These are phyloP conservation scores for Fusarium austroafricanum DNA, from an alignment of 2,329 filamentous ascomycete species.

Conservation along the genomic window DNA sequence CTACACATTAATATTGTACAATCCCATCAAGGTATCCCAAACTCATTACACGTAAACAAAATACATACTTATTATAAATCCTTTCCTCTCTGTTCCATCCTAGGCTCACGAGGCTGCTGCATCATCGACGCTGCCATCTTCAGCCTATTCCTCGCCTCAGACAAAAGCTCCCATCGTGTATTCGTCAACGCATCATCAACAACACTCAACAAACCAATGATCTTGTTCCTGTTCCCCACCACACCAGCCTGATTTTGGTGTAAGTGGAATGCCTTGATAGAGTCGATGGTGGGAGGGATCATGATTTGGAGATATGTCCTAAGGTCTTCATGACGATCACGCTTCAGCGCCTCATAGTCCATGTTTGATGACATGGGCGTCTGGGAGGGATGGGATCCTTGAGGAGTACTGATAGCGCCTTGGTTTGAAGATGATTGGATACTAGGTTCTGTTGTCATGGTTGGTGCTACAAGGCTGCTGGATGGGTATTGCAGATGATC, in stretches of 20 bases:
- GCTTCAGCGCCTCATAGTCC: slow-evolving; percentile 39
- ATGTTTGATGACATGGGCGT: slow-evolving; percentile 29
- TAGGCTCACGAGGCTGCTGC: slow-evolving; percentile 41
- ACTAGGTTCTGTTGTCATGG: slow-evolving; percentile 33
- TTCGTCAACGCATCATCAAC: slow-evolving; percentile 44
- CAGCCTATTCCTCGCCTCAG: slow-evolving; percentile 43
- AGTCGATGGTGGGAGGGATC: slow-evolving; percentile 46
- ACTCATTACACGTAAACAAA: background rate
- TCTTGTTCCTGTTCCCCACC: slow-evolving; percentile 45
- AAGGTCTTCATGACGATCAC: slow-evolving; percentile 44
- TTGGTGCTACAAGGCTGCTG: slow-evolving; percentile 18
- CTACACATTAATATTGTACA: slow-evolving; percentile 10
- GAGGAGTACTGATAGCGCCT: slow-evolving; percentile 30
- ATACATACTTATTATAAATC: background rate
- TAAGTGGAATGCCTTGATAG: slow-evolving; percentile 45
- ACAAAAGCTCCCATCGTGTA: slow-evolving; percentile 44
- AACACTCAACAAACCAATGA: slow-evolving; percentile 43
- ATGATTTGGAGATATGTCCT: slow-evolving; percentile 46
- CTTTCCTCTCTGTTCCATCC: slow-evolving; percentile 18
- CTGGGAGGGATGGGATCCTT: slow-evolving; percentile 33
- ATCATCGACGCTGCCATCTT: slow-evolving; percentile 46
- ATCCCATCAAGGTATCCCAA: slow-evolving; percentile 12
- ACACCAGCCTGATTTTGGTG: slow-evolving; percentile 47
- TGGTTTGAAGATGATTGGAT: slow-evolving; percentile 34
- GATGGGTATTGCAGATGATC: slow-evolving; percentile 44